Evolutionary conservation across 208 protist species (phyloP).

Genomic region (Acanthamoeba royreba): DNA sequence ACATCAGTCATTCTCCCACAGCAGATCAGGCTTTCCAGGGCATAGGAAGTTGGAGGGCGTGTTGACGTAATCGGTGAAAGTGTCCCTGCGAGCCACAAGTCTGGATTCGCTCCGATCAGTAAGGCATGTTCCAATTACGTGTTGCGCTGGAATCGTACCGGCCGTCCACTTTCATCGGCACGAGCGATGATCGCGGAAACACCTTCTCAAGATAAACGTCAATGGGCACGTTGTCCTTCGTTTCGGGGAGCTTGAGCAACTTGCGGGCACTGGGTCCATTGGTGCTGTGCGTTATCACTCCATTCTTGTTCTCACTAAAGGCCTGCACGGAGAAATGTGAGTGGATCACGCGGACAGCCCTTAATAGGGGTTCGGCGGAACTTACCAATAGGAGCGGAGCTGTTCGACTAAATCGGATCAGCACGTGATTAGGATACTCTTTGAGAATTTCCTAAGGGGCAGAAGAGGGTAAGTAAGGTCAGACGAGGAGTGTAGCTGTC

Average conservation of each 20-base stretch:
- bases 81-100: not conserved
- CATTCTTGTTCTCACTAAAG: slow-evolving; percentile 1
- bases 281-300: not conserved
- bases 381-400: not conserved
- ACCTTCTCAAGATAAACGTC: not conserved
- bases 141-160: not conserved
- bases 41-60: not conserved
- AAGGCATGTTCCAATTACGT: too few relatives aligned
- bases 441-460: not conserved
- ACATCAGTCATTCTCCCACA: not conserved
- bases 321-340: not conserved
- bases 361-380: not conserved
- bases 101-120: not conserved
- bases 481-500: not conserved
- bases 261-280: not conserved
- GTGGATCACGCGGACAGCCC: not conserved
- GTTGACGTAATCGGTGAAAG: not conserved
- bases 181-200: not conserved
- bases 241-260: not conserved
- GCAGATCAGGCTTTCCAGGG: not conserved
- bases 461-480: not conserved
- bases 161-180: slow-evolving; percentile 20
- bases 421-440: not conserved
- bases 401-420: slow-evolving; percentile 8
- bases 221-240: slow-evolving; percentile 5